Percentiles rank a stretch among this genome's conserved stretches.
Conservation (phyloP, 441 rosid genomes). For the Euphorbia schlechtendalii region DNA sequence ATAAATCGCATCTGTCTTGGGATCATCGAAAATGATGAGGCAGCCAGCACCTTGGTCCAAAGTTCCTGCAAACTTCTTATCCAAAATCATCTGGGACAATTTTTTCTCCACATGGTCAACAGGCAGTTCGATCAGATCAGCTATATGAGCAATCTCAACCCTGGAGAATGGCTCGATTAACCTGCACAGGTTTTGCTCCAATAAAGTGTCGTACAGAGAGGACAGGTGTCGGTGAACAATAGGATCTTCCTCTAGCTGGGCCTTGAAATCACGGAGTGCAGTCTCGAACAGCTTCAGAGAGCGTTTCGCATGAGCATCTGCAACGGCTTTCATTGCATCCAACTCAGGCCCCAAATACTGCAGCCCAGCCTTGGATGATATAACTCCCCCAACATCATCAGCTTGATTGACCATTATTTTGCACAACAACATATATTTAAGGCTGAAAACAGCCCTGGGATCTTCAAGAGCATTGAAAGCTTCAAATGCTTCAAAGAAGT, state of each 20-base stretch:
- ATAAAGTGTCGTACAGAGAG: slow-evolving; percentile 69
- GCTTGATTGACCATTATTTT: slow-evolving; percentile 96
- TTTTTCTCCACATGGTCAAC: slow-evolving; percentile 84
- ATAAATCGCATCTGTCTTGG: slow-evolving; percentile 81
- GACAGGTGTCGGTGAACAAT: slow-evolving; percentile 93
- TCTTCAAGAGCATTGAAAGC: slow-evolving; percentile 88
- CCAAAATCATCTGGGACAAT: slow-evolving; percentile 87
- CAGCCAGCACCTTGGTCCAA: slow-evolving; percentile 96
- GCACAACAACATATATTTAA: slow-evolving; percentile 83
- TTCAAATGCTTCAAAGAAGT: slow-evolving; percentile 93
- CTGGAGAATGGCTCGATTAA: slow-evolving; percentile 89
- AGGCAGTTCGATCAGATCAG: slow-evolving; percentile 67
- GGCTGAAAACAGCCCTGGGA: slow-evolving; percentile 77
- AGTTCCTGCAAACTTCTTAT: slow-evolving; percentile 93
- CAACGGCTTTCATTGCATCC: slow-evolving; percentile 97
- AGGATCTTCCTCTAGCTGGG: slow-evolving; percentile 88
- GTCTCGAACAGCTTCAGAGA: slow-evolving; percentile 73
- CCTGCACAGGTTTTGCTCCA: slow-evolving; percentile 93
- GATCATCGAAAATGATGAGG: slow-evolving; percentile 78
- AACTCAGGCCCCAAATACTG: slow-evolving; percentile 80
- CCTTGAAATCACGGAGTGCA: slow-evolving; percentile 68
- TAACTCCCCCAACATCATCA: slow-evolving; percentile 81
- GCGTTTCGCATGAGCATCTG: slow-evolving; percentile 85
- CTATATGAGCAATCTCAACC: slow-evolving; percentile 82
- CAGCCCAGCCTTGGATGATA: slow-evolving; percentile 86